Evolutionary conservation across 75 land plant species (phyloP), one percentile per base, ranked within the genome.

Genomic region (Gnetum montanum): DNA sequence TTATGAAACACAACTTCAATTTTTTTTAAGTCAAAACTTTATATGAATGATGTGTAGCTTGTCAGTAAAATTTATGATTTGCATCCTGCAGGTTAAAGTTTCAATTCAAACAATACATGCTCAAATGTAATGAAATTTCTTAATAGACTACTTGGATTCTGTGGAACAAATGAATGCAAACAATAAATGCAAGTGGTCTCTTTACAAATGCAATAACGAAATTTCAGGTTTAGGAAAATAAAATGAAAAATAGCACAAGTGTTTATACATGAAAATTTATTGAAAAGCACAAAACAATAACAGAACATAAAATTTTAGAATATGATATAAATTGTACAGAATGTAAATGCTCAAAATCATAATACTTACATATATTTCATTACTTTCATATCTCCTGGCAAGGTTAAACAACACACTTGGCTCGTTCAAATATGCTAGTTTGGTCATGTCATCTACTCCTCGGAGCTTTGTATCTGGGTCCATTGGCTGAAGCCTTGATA

Each of bases 401-500:
- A 93, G 87, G 63, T 93, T 93, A 63, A 82, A 83, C 51, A 93
- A 71, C 23, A 93, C 98, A 10, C 96, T 93, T 23, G 98, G 91
- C 70, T 93, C 98, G 58, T 93, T 88, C 60, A 93, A 73, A 61
- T 93, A 93, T 1, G 98, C 79, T 62, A 93, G 64, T 47, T 93
- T 93, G 5, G 96, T 93, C 98, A 93, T 93, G 59, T 93, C 98
- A 61, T 92, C 95, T 11, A 92, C 96, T 50, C 95, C 95, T 19
- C 86, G 95, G 44, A 71, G 81, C 28, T 78, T 84, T 1, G 73
- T 67, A 70, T 92, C 98, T 3, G 79, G 54, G 59, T 88, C 97
- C 65, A 84, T 76, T 4, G 77, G 77, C 31, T 72, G 68, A 58
- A 88, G 51, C 64, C 70, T 75, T 19, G 54, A 67, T 11, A 67